Evolutionary conservation across 2,329 filamentous ascomycete genomes (phyloP).

Genomic region (Neonectria hederae): DNA sequence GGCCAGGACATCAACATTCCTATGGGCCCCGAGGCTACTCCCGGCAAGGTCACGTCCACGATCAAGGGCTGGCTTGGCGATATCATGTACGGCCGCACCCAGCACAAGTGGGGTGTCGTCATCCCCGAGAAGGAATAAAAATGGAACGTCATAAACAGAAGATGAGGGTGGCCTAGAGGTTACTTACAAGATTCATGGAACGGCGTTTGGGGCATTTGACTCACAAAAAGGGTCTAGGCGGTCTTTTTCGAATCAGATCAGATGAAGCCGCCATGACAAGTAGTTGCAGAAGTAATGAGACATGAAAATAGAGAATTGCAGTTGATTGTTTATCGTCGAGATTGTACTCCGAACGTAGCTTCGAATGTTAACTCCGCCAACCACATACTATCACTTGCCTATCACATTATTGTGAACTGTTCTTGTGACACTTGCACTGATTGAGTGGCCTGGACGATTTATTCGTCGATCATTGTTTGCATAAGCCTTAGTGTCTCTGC

Average conservation of each 20-base stretch:
- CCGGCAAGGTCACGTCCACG: slow-evolving; percentile 65
- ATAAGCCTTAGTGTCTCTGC: slow-evolving; percentile 42
- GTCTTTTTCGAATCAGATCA: slow-evolving; percentile 18
- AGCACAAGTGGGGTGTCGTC: slow-evolving; percentile 76
- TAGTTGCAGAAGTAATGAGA: slow-evolving; percentile 34
- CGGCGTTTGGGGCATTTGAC: slow-evolving; percentile 38
- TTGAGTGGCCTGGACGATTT: not conserved
- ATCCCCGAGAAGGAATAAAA: slow-evolving; percentile 67
- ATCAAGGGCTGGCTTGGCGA: slow-evolving; percentile 75
- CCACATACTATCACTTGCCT: no score
- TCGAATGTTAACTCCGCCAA: not conserved
- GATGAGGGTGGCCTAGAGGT: not conserved
- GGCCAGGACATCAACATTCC: slow-evolving; percentile 70
- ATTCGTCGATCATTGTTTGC: slow-evolving; percentile 37
- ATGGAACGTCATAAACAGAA: slow-evolving; percentile 3
- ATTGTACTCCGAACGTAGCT: not conserved
- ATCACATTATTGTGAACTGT: not conserved
- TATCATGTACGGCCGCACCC: slow-evolving; percentile 77
- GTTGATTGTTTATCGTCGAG: slow-evolving; percentile 23
- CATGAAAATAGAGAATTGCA: slow-evolving; percentile 36
- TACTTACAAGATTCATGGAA: slow-evolving; percentile 29
- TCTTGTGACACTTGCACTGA: not conserved
- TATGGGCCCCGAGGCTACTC: slow-evolving; percentile 60
- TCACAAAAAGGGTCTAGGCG: slow-evolving; percentile 31
- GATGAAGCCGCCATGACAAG: not conserved